Conservation (phyloP, 192 early-diverging fungal genomes). For the Thamnidium elegans region DNA sequence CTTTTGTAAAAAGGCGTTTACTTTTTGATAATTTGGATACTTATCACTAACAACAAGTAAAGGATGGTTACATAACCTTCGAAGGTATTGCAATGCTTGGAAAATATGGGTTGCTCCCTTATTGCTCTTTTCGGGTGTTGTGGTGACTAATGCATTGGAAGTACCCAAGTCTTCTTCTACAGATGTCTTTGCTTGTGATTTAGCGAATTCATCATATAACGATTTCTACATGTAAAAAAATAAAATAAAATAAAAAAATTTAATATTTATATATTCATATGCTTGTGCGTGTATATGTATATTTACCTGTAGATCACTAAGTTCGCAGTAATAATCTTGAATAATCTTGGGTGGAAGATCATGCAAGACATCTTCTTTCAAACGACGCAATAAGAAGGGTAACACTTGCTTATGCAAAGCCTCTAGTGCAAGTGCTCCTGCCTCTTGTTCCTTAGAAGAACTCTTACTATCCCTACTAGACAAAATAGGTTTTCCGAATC, state of each 20-base stretch:
- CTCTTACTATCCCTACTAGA: slow-evolving; percentile 87
- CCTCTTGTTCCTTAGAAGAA: slow-evolving; percentile 62
- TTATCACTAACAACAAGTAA: slow-evolving; percentile 82
- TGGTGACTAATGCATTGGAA: not conserved
- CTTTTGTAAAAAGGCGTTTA: slow-evolving; percentile 58
- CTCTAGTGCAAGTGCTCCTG: slow-evolving; percentile 83
- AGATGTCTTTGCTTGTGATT: slow-evolving; percentile 56
- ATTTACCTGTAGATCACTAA: slow-evolving; percentile 76
- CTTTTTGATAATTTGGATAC: slow-evolving; percentile 79
- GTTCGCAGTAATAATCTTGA: slow-evolving; percentile 98
- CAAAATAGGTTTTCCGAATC: slow-evolving; percentile 90
- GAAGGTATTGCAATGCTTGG: slow-evolving; percentile 95
- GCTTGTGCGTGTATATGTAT: no score
- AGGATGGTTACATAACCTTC: slow-evolving; percentile 96
- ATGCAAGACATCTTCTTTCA: slow-evolving; percentile 97
- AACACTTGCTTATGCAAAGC: slow-evolving; percentile 94
- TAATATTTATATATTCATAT: not conserved
- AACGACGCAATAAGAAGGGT: slow-evolving; percentile 90
- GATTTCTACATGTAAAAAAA: slow-evolving; percentile 44
- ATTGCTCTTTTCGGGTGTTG: slow-evolving; percentile 15
- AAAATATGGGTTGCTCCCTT: slow-evolving; percentile 82
- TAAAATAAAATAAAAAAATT: not conserved
- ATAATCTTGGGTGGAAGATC: slow-evolving; percentile 99
- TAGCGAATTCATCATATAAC: slow-evolving; percentile 92
- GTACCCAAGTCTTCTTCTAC: slow-evolving; percentile 47